phyloP scores from a whole-genome alignment of 257 asterid species.

The Petrea volubilis region DNA sequence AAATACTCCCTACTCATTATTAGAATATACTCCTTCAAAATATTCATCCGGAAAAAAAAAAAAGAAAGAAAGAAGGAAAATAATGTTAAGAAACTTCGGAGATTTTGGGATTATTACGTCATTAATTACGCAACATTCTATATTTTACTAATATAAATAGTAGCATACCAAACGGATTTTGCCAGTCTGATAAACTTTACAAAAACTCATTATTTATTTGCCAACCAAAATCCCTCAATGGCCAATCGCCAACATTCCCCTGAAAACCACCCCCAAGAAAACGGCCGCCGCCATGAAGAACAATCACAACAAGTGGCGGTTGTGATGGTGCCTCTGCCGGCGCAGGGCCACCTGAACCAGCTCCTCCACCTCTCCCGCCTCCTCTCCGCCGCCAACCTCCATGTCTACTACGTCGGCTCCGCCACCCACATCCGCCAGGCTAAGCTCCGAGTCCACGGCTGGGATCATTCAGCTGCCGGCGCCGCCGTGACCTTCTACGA shows the following conservation, averaged over 20 bases:
- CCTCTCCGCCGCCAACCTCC: constrained; percentile 31
- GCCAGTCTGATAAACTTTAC: no score
- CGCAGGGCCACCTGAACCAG: constrained; percentile 56
- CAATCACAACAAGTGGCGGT: constrained; percentile 8
- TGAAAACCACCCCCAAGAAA: no score
- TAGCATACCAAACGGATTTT: no score
- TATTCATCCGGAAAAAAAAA: no score
- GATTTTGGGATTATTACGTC: no score
- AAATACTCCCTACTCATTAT: no score
- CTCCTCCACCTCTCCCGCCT: constrained; percentile 45
- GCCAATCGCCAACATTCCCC: no score
- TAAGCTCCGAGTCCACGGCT: constrained; percentile 25
- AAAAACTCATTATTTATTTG: background rate
- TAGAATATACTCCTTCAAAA: no score
- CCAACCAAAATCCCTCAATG: background rate
- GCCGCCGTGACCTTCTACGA: constrained; percentile 34
- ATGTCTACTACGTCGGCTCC: constrained; percentile 35
- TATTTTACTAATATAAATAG: no score
- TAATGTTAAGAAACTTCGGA: no score
- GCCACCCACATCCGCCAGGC: constrained; percentile 51
- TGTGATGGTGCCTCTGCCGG: constrained; percentile 45
- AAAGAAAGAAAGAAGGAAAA: no score
- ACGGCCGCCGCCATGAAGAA: background rate
- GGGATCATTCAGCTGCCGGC: constrained; percentile 16
- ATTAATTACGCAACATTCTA: no score